These are phyloP conservation scores for Trichoderma gracile DNA, from an alignment of 2,329 filamentous ascomycete species.

Conservation along the genomic window DNA sequence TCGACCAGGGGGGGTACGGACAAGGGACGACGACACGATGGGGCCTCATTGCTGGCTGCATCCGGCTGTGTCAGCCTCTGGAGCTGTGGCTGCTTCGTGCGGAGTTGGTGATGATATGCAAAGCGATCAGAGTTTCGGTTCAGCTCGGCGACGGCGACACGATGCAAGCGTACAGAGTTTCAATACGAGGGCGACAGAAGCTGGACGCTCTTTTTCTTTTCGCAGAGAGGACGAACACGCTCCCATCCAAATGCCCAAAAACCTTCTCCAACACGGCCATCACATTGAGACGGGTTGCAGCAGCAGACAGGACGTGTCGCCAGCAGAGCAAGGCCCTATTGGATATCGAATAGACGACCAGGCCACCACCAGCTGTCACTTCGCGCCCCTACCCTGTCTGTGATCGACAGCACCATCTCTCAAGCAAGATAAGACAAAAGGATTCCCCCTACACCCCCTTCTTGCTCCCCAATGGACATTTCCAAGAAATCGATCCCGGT, in stretches of 20 bases:
- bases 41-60: background rate
- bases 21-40: background rate
- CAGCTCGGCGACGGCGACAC: background rate
- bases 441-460: conserved; percentile 7
- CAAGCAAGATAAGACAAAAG: background rate
- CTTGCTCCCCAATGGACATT: background rate
- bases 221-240: background rate
- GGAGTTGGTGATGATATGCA: background rate
- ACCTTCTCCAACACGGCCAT: background rate
- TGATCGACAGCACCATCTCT: conserved; percentile 20
- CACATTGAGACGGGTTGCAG: background rate
- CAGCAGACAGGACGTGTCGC: background rate
- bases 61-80: conserved; percentile 2
- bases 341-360: background rate
- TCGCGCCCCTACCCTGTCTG: background rate
- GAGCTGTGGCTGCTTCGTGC: background rate
- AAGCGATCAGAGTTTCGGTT: no score
- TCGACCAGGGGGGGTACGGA: background rate
- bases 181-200: background rate
- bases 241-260: no score
- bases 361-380: background rate
- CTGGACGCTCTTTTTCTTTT: background rate
- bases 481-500: conserved; percentile 1
- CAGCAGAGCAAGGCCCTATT: background rate
- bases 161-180: background rate